These are phyloP conservation scores for Capillidium rhysosporum DNA, from an alignment of 371 early-diverging fungal genomes.

Conservation along the genomic window DNA sequence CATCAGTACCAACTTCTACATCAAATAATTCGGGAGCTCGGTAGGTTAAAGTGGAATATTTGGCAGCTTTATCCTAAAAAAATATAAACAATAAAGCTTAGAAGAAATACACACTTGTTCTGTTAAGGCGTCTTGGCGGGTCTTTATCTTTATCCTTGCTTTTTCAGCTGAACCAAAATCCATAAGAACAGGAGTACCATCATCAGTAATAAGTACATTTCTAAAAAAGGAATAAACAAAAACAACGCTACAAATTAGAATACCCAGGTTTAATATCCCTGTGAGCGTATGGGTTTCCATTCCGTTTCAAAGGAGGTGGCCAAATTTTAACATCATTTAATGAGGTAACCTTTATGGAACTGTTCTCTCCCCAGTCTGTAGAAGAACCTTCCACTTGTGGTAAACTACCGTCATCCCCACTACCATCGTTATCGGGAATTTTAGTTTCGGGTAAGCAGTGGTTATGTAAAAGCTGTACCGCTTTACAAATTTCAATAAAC, in stretches of 20 bases:
- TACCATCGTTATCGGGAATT: constrained; percentile 5
- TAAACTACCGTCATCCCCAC: background rate
- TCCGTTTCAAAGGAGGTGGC: constrained; percentile 2
- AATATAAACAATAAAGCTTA: background rate
- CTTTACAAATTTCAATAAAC: constrained; percentile 36
- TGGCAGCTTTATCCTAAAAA: constrained; percentile 39
- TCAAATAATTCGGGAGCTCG: constrained; percentile 69
- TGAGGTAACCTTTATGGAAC: background rate
- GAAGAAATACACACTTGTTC: constrained; percentile 23
- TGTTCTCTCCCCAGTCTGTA: background rate
- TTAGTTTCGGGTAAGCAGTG: constrained; percentile 24
- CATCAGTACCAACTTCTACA: constrained; percentile 30
- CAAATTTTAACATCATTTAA: background rate
- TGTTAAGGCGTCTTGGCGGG: constrained; percentile 33
- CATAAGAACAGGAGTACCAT: constrained; percentile 43
- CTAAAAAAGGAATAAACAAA: background rate
- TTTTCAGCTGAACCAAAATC: constrained; percentile 51
- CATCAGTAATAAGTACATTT: constrained; percentile 37
- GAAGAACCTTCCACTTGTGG: background rate
- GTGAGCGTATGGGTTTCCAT: constrained; percentile 38
- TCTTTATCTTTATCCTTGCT: constrained; percentile 31
- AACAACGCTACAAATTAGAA: background rate
- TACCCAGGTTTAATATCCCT: constrained; percentile 67
- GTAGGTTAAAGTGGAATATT: constrained; percentile 52
- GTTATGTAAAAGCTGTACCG: constrained; percentile 31